Evolutionary conservation across 2,329 filamentous ascomycete genomes (phyloP), one percentile per base, ranked within the genome.

Genomic region (Fusarium coicis): DNA sequence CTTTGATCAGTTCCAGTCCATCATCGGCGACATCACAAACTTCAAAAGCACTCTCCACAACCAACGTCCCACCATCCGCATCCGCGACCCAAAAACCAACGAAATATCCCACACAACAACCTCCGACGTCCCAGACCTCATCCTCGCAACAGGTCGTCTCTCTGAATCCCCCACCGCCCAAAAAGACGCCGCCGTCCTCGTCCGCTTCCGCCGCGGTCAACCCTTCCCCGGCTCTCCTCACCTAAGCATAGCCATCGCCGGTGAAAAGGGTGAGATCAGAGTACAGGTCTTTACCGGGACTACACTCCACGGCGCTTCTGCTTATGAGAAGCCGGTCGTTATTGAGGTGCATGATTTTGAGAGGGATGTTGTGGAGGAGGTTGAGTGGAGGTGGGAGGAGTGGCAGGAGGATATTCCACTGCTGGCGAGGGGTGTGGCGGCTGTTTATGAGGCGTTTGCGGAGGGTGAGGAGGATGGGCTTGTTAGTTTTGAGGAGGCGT

Each of bases 371-470:
- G 80, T 88, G 2, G 83, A 86, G 18, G 71, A 81, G 7, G 77
- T 88, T 0, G 73, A 81, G 2, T 85, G 84, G 80, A 78, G 81
- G 12, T 89, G 85, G 81, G 78, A 81, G 19, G 83, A 84, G 7
- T 87, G 84, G 79, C 86, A 86, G 74, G 80, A 84, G 16, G 82
- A 84, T 16, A 66, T 89, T 23, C 84, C 86, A 0, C 40, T 83
- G 2, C 73, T 80, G 7, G 84, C 83, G 2, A 82, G 86, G 58
- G 87, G 85, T 70, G 85, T 91, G 34, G 89, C 84, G 0, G 83
- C 83, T 26, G 73, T 90, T 1, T 92, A 91, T 79, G 89, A 92
- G 73, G 83, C 82, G 2, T 89, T 85, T 80, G 86, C 87, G 12
- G 71, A 77, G 2, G 78, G 73, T 19, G 36, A 74, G 23, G 57